Percentiles rank a stretch among this genome's conserved stretches.
phyloP scores from a whole-genome alignment of 441 rosid species.

The Corymbia calophylla region DNA sequence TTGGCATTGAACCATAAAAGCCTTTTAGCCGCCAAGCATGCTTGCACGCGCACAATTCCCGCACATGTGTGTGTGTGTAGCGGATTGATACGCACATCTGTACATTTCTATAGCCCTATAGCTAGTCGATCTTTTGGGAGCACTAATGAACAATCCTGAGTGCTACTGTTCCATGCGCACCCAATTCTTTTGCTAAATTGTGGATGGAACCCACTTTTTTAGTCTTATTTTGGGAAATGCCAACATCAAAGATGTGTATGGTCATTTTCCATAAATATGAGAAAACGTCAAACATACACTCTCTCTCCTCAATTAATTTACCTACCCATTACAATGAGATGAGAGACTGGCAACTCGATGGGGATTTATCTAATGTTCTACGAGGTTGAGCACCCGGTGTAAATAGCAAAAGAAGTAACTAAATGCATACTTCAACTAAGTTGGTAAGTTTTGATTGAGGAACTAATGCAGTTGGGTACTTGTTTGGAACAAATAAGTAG shows the following conservation, averaged over 20 bases:
- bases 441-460: background rate
- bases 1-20: background rate
- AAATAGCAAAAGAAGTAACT: background rate
- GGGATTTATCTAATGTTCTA: background rate
- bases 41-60: conserved; percentile 42
- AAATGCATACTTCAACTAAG: background rate
- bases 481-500: background rate
- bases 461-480: background rate
- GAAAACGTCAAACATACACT: background rate
- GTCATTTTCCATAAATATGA: background rate
- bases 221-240: background rate
- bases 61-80: conserved; percentile 15
- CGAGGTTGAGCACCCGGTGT: background rate
- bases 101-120: background rate
- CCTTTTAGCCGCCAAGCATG: conserved; percentile 53
- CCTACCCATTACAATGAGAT: background rate
- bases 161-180: conserved; percentile 88
- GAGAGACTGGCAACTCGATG: background rate
- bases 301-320: background rate
- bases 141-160: conserved; percentile 25
- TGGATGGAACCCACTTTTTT: background rate
- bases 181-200: background rate
- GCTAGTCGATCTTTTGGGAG: background rate
- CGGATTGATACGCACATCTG: background rate
- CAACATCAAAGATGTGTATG: background rate